Evolutionary conservation across 257 asterid genomes (phyloP).

Genomic region (Linderniella brevidens): DNA sequence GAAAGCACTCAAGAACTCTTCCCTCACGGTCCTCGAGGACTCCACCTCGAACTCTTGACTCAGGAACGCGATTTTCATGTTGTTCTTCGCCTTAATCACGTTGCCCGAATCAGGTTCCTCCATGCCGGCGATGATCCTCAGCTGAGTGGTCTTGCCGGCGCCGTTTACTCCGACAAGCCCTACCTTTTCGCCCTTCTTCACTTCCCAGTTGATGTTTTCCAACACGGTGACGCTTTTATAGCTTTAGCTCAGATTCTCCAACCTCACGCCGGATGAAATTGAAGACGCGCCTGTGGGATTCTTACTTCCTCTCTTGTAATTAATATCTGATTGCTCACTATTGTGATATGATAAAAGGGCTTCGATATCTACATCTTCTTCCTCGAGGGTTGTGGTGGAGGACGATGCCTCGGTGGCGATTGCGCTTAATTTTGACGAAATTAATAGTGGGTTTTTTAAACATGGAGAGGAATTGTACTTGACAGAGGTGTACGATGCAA

Average conservation of each 20-base stretch:
- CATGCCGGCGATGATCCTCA: slow-evolving; percentile 77
- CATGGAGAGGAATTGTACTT: slow-evolving; percentile 10
- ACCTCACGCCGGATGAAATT: slow-evolving; percentile 73
- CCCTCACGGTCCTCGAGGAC: slow-evolving; percentile 67
- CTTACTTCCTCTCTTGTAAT: slow-evolving; percentile 30
- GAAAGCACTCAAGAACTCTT: slow-evolving; percentile 84
- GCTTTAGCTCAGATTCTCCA: slow-evolving; percentile 67
- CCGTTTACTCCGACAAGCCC: slow-evolving; percentile 97
- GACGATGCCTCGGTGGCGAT: slow-evolving; percentile 49
- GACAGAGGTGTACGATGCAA: slow-evolving; percentile 13
- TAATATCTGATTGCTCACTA: slow-evolving; percentile 18
- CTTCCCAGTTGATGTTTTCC: slow-evolving; percentile 88
- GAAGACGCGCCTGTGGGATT: slow-evolving; percentile 52
- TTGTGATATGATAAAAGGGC: slow-evolving; percentile 33
- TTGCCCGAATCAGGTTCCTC: slow-evolving; percentile 90
- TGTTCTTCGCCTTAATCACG: slow-evolving; percentile 66
- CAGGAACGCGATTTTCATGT: slow-evolving; percentile 72
- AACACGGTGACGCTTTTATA: slow-evolving; percentile 76
- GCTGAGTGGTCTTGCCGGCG: slow-evolving; percentile 91
- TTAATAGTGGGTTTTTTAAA: slow-evolving; percentile 14
- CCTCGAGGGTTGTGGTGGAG: slow-evolving; percentile 19
- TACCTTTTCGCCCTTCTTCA: slow-evolving; percentile 73
- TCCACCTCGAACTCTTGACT: slow-evolving; percentile 87
- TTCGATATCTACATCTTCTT: slow-evolving; percentile 49
- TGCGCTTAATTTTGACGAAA: slow-evolving; percentile 36